These are phyloP conservation scores for Malassezia restricta DNA, from an alignment of 1,284 basidiomycete genomes.

Conservation along the genomic window DNA sequence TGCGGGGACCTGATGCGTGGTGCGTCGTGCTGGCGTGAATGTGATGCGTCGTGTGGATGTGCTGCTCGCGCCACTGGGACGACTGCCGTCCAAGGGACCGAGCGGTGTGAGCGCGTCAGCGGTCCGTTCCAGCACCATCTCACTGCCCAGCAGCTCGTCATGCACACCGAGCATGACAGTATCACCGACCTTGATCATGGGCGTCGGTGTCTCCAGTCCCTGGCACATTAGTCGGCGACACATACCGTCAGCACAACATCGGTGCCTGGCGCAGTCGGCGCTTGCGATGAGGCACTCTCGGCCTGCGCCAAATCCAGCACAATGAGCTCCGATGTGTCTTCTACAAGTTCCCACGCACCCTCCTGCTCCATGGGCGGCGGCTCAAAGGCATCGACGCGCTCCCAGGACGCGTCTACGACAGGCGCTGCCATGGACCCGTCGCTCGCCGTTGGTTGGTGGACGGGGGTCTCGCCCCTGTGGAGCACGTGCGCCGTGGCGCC, in stretches of 20 bases:
- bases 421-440: neutral
- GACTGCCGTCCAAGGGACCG: neutral
- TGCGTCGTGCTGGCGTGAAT: conserved; percentile 4
- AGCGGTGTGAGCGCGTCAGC: neutral
- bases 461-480: neutral
- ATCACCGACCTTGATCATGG: conserved; percentile 9
- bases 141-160: conserved; percentile 12
- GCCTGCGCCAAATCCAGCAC: conserved; percentile 2
- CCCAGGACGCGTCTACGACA: conserved; percentile 10
- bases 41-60: conserved; percentile 5
- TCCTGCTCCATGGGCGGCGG: neutral
- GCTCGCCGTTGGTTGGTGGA: too few species aligned
- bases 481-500: neutral
- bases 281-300: neutral
- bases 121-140: conserved; percentile 7
- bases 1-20: neutral
- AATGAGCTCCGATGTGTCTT: conserved; percentile 7
- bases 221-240: neutral
- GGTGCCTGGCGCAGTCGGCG: conserved; percentile 1
- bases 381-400: neutral
- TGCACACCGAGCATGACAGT: conserved; percentile 10
- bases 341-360: conserved; percentile 8
- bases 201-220: conserved; percentile 13
- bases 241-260: conserved; percentile 8
- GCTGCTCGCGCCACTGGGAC: conserved; percentile 2